Base-by-base conservation (phyloP, 345 rosid genomes). In the Rhizophora apiculata region DNA sequence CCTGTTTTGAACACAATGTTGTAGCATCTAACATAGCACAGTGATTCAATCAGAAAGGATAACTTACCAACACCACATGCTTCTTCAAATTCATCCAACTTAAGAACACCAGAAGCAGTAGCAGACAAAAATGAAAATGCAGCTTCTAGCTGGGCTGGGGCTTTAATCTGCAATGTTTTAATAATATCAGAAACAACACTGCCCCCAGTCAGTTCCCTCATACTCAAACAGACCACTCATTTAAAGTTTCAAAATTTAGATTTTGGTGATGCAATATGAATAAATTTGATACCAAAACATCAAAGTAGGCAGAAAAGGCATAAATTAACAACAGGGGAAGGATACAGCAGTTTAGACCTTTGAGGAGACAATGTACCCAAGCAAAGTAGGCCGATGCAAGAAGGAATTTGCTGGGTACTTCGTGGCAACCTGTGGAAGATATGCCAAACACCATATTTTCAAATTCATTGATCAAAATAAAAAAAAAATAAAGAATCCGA, bases 21-120 rank as follows among this genome's bases (percentile, higher is more conserved):
- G 6, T 6, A 57, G 64, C 55, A 68, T 8, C 29, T 21, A 68
- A 43, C 20, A 58, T 18, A 20, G 24, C 24, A 36, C 16, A 67
- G 16, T 10, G 18, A 52, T 60, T 55, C 60, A 48, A 39, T 52
- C 29, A 61, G 24, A 56, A 32, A 36, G n/a, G 51, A 34, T 32
- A 51, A 55, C 88, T 52, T 82, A 92, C 98, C 98, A 46, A 92
- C 92, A 64, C 99, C 97, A 67, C 99, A 92, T 11, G 93, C 87
- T 72, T 88, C 96, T 77, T 96, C 97, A 79, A 96, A 90, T 59
- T 85, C 96, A 62, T 82, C 78, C 74, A 79, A 52, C 69, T 86
- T 67, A 76, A 90, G 84, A 39, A 79, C 71, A 71, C 86, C 98
- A 0, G 97, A 71, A 27, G 86, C 92, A 60, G 70, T 75, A 29